Percentiles rank a stretch among this genome's conserved stretches.
Evolutionary conservation across 1,139 yeast genomes (phyloP).

Genomic region (Hanseniaspora gamundiae): DNA sequence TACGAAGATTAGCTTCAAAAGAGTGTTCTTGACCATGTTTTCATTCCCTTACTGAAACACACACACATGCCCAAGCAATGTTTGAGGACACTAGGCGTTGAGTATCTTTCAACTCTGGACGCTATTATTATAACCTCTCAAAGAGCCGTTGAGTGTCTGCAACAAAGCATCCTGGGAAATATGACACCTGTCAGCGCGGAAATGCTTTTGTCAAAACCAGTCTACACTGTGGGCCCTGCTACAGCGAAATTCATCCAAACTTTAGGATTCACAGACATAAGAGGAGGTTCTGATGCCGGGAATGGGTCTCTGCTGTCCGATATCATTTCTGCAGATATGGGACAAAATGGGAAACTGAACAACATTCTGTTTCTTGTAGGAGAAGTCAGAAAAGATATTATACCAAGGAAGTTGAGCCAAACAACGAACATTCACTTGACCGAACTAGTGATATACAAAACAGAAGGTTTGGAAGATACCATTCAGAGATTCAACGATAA

Average conservation of each 20-base stretch:
- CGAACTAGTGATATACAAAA: conserved; percentile 62
- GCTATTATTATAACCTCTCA: conserved; percentile 79
- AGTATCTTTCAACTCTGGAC: conserved; percentile 31
- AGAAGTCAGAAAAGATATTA: conserved; percentile 66
- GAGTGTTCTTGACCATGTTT: conserved; percentile 32
- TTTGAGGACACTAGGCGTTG: conserved; percentile 30
- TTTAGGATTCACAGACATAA: conserved; percentile 54
- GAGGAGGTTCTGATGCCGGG: conserved; percentile 72
- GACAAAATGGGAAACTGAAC: conserved; percentile 9
- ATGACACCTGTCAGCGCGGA: conserved; percentile 10
- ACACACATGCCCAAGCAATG: conserved; percentile 37
- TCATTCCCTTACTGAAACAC: conserved; percentile 63
- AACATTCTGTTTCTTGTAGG: conserved; percentile 64
- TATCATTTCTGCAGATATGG: conserved; percentile 38
- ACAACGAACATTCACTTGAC: conserved; percentile 31
- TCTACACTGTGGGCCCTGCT: conserved; percentile 89
- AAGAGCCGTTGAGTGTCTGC: conserved; percentile 75
- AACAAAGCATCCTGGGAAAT: conserved; percentile 30
- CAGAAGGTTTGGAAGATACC: conserved; percentile 40
- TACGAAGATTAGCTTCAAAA: conserved; percentile 35
- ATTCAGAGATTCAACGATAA: conserved; percentile 27
- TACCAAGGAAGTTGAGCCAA: conserved; percentile 45
- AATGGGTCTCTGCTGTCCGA: conserved; percentile 66
- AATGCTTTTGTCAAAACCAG: conserved; percentile 35
- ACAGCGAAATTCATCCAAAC: conserved; percentile 49